A percentile compares a stretch with the other conserved stretches of the same genome.
Conservation (phyloP, 2,329 filamentous ascomycete species). For the Trichoderma sp. region DNA sequence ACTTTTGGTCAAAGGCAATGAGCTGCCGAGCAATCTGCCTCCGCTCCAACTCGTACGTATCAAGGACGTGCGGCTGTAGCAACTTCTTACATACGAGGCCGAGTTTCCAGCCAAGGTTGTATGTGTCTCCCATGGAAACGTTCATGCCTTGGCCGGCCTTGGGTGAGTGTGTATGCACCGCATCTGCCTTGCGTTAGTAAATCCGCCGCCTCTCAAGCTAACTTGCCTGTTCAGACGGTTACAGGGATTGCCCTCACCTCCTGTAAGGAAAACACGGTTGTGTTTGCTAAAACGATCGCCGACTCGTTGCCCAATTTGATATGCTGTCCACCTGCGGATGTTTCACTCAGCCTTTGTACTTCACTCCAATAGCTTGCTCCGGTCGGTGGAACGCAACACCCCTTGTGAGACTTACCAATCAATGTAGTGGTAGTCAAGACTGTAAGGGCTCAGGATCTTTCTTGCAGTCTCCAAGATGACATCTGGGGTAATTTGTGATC, state of each 20-base stretch:
- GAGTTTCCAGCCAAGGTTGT: conserved; percentile 57
- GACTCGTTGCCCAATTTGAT: conserved; percentile 65
- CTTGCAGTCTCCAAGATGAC: conserved; percentile 61
- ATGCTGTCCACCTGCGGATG: conserved; percentile 29
- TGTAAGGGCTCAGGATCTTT: conserved; percentile 66
- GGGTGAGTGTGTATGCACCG: conserved; percentile 51
- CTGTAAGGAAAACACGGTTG: conserved; percentile 65
- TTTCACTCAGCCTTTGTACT: neutral
- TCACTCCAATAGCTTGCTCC: neutral
- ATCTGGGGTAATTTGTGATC: conserved; percentile 62
- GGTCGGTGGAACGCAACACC: neutral
- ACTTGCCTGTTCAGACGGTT: conserved; percentile 41
- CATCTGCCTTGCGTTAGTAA: conserved; percentile 40
- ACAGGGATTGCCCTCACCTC: conserved; percentile 42
- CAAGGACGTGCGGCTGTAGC: conserved; percentile 41
- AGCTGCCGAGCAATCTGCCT: conserved; percentile 61
- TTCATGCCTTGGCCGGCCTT: conserved; percentile 74
- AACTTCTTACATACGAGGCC: conserved; percentile 45
- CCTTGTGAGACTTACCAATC: conserved; percentile 51
- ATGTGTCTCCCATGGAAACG: conserved; percentile 62
- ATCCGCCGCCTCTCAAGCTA: neutral
- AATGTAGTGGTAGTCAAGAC: conserved; percentile 59
- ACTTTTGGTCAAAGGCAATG: conserved; percentile 61
- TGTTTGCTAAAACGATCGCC: conserved; percentile 54
- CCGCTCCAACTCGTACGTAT: conserved; percentile 52